Base-by-base conservation (phyloP, 805 yeast species). In the Suhomyces kilbournensis region DNA sequence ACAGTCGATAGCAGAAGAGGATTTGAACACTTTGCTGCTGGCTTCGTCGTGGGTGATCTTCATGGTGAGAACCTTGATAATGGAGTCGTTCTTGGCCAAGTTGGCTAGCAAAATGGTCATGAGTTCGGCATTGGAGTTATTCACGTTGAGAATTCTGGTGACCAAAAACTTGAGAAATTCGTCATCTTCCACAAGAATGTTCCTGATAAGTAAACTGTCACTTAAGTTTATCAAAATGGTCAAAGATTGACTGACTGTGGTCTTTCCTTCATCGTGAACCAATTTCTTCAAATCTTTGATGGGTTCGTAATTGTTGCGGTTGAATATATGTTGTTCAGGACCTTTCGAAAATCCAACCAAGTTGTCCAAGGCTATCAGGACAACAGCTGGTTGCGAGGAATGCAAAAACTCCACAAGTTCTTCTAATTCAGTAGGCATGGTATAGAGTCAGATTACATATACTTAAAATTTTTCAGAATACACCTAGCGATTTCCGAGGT, bases 201-300 rank as follows among this genome's bases (percentile, higher is more conserved):
- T 77, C 60, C 97, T 80, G 63, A 90, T 79, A 17, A 73, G 71
- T 3, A 66, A 59, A 65, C 88, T 90, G 58, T 84, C 94, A 69
- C 96, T 87, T 52, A 93, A 70, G 64, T 94, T 94, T 8, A 88
- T 89, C 61, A 94, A 72, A 30, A 88, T 89, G 0, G 97, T 90
- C 15, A 87, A 71, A 0, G 97, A 81, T 56, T 86, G 86, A 52
- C 76, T 79, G 7, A 84, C 87, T 19, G 79, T 72, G 34, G 81
- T 76, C 59, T 76, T 75, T 5, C 84, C 83, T 30, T 72, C 74
- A 54, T 81, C 85, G 54, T 72, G 69, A 3, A 85, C 74, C 35
- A 90, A 68, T 10, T 69, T 69, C 65, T 85, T 88, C 64, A 93
- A 74, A 67, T 91, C 96, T 47, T 77, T 76, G 53, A 91, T 79